phyloP scores from a whole-genome alignment of 805 yeast species.

The Sugiyamaella smithiae region DNA sequence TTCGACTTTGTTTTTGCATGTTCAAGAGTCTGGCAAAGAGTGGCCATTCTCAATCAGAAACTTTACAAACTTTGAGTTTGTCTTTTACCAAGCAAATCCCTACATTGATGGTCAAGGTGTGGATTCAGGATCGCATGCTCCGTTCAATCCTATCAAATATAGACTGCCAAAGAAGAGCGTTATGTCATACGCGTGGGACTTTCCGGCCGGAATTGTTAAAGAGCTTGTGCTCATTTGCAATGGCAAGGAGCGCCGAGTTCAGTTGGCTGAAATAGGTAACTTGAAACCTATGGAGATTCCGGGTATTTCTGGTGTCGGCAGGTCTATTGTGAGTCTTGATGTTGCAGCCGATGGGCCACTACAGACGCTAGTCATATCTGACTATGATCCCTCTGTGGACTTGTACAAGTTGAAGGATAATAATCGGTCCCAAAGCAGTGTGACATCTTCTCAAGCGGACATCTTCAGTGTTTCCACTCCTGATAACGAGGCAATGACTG shows the following conservation, averaged over 20 bases:
- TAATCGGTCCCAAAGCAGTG: conserved; percentile 20
- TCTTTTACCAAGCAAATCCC: conserved; percentile 85
- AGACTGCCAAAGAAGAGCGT: conserved; percentile 84
- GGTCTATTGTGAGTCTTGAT: conserved; percentile 72
- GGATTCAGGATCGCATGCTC: conserved; percentile 47
- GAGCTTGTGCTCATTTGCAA: conserved; percentile 72
- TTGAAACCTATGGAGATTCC: conserved; percentile 81
- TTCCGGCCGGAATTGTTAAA: conserved; percentile 83
- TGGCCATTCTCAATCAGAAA: conserved; percentile 96
- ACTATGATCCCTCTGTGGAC: conserved; percentile 75
- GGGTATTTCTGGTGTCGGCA: conserved; percentile 32
- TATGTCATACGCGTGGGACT: conserved; percentile 99
- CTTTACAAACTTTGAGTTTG: conserved; percentile 82
- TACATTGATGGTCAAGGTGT: conserved; percentile 61
- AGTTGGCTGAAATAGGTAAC: conserved; percentile 90
- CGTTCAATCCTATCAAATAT: conserved; percentile 76
- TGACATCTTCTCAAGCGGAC: conserved; percentile 17
- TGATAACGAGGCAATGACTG: conserved; percentile 52
- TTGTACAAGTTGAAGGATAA: conserved; percentile 55
- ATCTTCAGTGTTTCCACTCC: conserved; percentile 25
- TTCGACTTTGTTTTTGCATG: conserved; percentile 74
- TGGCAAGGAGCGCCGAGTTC: conserved; percentile 72
- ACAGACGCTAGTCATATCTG: conserved; percentile 79
- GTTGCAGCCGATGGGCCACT: conserved; percentile 97
- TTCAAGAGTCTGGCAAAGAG: conserved; percentile 64